Conservation (phyloP, 2,329 filamentous ascomycete genomes). For the Calonectria henricotiae region DNA sequence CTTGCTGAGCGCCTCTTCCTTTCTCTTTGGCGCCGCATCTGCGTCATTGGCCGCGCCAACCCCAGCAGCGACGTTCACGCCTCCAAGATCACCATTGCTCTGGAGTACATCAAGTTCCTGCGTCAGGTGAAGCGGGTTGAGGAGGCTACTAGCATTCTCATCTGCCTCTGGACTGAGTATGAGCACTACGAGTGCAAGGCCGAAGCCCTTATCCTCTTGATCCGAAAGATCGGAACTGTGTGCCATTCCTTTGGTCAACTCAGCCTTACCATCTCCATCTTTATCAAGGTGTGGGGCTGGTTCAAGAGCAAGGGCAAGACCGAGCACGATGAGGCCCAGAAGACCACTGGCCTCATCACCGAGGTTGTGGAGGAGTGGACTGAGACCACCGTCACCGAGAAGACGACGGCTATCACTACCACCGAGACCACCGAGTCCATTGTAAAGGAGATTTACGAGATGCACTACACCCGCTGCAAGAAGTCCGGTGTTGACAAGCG, state of each 20-base stretch:
- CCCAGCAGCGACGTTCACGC: conserved; percentile 56
- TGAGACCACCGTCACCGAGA: conserved; percentile 55
- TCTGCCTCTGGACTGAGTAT: conserved; percentile 62
- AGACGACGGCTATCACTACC: conserved; percentile 54
- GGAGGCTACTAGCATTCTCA: conserved; percentile 60
- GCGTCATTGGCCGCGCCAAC: conserved; percentile 53
- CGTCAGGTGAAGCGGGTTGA: conserved; percentile 53
- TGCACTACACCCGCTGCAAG: conserved; percentile 57
- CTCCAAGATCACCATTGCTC: conserved; percentile 59
- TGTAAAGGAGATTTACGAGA: conserved; percentile 58
- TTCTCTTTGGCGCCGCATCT: conserved; percentile 60
- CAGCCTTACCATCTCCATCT: conserved; percentile 55
- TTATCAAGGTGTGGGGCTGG: conserved; percentile 60
- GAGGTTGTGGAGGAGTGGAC: conserved; percentile 61
- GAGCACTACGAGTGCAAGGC: conserved; percentile 57
- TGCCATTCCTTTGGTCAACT: conserved; percentile 57
- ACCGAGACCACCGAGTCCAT: conserved; percentile 56
- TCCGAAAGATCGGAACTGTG: conserved; percentile 57
- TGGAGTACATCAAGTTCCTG: conserved; percentile 59
- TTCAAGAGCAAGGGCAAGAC: conserved; percentile 57
- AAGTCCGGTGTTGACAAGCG: conserved; percentile 54
- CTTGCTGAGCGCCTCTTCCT: conserved; percentile 61
- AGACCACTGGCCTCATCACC: conserved; percentile 58
- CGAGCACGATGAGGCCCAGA: conserved; percentile 55
- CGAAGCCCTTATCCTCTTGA: conserved; percentile 55